Conservation (phyloP, 1,284 basidiomycete species). For the Anthracocystis setariae region DNA sequence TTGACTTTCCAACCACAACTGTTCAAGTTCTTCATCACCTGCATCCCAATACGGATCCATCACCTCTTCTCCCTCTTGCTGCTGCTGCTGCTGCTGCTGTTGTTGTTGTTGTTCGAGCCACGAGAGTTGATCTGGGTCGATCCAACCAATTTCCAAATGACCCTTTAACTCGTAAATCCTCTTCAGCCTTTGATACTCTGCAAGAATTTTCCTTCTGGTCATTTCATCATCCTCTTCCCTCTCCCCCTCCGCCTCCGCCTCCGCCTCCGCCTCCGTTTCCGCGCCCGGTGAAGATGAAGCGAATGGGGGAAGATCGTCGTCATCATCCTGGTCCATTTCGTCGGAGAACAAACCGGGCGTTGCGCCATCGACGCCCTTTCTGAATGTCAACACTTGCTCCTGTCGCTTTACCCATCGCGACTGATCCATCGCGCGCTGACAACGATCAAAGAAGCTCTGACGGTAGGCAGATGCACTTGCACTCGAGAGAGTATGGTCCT, state of each 20-base stretch:
- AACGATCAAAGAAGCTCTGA: slow-evolving; percentile 36
- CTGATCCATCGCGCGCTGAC: slow-evolving; percentile 33
- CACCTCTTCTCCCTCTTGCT: neutral
- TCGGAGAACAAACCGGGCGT: slow-evolving; percentile 22
- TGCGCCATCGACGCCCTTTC: slow-evolving; percentile 18
- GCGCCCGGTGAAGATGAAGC: slow-evolving; percentile 2
- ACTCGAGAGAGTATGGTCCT: slow-evolving; percentile 10
- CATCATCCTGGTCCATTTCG: slow-evolving; percentile 26
- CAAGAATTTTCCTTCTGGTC: slow-evolving; percentile 31
- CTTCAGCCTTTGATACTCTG: slow-evolving; percentile 44
- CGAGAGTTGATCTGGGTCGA: slow-evolving; percentile 40
- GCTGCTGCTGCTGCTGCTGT: slow-evolving; percentile 2
- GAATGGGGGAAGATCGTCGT: neutral
- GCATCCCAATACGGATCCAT: slow-evolving; percentile 21
- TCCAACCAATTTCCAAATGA: slow-evolving; percentile 45
- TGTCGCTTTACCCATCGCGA: neutral
- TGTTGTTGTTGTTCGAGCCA: slow-evolving; percentile 33
- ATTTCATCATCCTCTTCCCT: slow-evolving; percentile 44
- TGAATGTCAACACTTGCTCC: slow-evolving; percentile 4
- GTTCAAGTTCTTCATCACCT: slow-evolving; percentile 30
- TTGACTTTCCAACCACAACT: slow-evolving; percentile 33
- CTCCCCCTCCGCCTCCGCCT: slow-evolving; percentile 11
- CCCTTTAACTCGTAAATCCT: slow-evolving; percentile 45
- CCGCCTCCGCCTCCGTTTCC: slow-evolving; percentile 20
- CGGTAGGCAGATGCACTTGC: slow-evolving; percentile 16